phyloP scores from a whole-genome alignment of 768 basidiomycete species.

The Lyophyllum atratum region DNA sequence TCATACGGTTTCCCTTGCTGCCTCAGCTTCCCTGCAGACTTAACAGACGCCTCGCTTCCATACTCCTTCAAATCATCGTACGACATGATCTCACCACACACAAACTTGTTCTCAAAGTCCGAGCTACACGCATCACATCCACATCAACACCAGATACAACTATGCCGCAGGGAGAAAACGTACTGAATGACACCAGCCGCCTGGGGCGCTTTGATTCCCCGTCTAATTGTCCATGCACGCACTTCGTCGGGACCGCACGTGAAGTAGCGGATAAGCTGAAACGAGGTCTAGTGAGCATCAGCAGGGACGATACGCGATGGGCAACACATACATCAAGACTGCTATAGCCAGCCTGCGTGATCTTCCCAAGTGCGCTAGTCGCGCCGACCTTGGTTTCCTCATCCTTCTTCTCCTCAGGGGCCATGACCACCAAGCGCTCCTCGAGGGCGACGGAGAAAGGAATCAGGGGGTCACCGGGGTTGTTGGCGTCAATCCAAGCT shows the following conservation, averaged over 20 bases:
- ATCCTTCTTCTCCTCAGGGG: constrained; percentile 70
- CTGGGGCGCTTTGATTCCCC: constrained; percentile 92
- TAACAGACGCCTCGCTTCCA: constrained; percentile 88
- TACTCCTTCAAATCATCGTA: constrained; percentile 90
- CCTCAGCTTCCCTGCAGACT: constrained; percentile 91
- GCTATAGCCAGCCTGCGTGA: constrained; percentile 92
- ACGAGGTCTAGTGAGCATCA: not conserved
- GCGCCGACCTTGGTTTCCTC: constrained; percentile 80
- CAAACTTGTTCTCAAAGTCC: constrained; percentile 97
- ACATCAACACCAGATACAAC: not conserved
- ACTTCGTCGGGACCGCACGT: constrained; percentile 97
- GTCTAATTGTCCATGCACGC: constrained; percentile 96
- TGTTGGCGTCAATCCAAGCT: constrained; percentile 95
- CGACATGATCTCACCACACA: constrained; percentile 96
- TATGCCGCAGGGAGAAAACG: constrained; percentile 25
- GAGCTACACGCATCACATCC: constrained; percentile 48
- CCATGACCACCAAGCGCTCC: constrained; percentile 74
- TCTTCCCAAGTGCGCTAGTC: constrained; percentile 80
- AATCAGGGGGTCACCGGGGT: constrained; percentile 93
- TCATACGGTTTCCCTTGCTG: constrained; percentile 98
- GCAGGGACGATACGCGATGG: not conserved
- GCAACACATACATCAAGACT: constrained; percentile 69
- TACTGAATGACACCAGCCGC: constrained; percentile 98
- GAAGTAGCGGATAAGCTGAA: constrained; percentile 90
- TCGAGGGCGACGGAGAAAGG: constrained; percentile 97